Conservation (phyloP, 495 filamentous ascomycete species). For the Trichoderma orchidacearum region DNA sequence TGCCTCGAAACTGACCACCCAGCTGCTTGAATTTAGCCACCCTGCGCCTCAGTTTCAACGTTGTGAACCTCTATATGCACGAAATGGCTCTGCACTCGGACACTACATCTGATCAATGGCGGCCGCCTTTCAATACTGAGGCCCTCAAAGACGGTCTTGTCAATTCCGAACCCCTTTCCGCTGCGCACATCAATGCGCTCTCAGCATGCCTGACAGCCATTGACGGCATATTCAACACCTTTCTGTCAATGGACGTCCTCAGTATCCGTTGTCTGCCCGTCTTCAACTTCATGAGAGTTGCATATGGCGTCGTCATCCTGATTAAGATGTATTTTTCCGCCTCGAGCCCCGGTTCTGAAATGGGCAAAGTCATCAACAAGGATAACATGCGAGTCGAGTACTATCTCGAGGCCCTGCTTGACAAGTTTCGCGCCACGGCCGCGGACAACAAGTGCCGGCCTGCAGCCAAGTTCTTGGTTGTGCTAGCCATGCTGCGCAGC, state of each 20-base stretch:
- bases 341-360: slow-evolving; percentile 47
- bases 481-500: slow-evolving; percentile 57
- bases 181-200: slow-evolving; percentile 58
- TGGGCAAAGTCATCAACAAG: slow-evolving; percentile 65
- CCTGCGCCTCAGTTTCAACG: slow-evolving; percentile 44
- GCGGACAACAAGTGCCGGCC: slow-evolving; percentile 52
- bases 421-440: slow-evolving; percentile 50
- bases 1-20: slow-evolving; percentile 2
- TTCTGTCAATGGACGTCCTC: slow-evolving; percentile 44
- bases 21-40: slow-evolving; percentile 23
- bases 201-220: slow-evolving; percentile 57
- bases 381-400: slow-evolving; percentile 62
- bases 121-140: slow-evolving; percentile 28
- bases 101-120: slow-evolving; percentile 42
- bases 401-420: slow-evolving; percentile 54
- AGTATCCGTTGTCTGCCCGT: slow-evolving; percentile 61
- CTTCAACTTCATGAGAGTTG: slow-evolving; percentile 60
- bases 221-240: slow-evolving; percentile 60
- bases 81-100: slow-evolving; percentile 74
- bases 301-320: slow-evolving; percentile 67
- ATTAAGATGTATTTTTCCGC: slow-evolving; percentile 82
- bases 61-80: slow-evolving; percentile 70
- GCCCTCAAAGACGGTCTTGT: slow-evolving; percentile 24
- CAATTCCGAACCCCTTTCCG: slow-evolving; percentile 32
- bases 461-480: slow-evolving; percentile 61